These are phyloP conservation scores for Fusarium pilosicola DNA, from an alignment of 2,329 filamentous ascomycete species.

Conservation along the genomic window DNA sequence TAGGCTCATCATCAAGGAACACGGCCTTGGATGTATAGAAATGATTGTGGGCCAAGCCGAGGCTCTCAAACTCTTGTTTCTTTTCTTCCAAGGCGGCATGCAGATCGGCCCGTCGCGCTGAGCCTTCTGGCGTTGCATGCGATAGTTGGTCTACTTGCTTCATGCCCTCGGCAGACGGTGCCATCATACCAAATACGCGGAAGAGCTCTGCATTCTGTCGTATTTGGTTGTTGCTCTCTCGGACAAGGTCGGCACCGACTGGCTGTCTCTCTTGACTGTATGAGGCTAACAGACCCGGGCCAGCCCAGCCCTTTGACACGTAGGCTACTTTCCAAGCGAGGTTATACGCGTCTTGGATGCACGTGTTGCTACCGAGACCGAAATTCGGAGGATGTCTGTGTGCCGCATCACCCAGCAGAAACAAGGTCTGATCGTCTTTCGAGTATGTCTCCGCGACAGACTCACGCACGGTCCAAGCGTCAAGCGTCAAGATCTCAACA, in stretches of 20 bases:
- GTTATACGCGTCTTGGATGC: not conserved
- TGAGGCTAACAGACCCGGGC: rapidly evolving
- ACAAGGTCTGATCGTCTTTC: rapidly evolving
- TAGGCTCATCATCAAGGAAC: not conserved
- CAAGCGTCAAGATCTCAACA: not conserved
- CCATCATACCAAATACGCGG: not conserved
- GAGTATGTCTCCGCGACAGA: not conserved
- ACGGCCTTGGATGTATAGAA: not conserved
- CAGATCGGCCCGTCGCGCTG: not conserved
- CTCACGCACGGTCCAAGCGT: not conserved
- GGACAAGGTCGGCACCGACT: not conserved
- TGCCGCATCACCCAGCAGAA: not conserved
- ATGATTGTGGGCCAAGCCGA: not conserved
- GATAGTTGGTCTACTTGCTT: not conserved
- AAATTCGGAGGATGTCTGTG: not conserved
- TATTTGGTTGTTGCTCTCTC: not conserved
- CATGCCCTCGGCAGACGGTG: not conserved
- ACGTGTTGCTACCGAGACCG: not conserved
- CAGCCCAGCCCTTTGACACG: not conserved
- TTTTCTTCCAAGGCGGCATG: not conserved
- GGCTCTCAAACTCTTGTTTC: not conserved
- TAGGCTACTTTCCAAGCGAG: rapidly evolving
- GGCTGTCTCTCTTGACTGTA: not conserved
- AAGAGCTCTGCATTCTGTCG: not conserved
- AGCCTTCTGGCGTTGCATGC: not conserved